Base-by-base conservation (phyloP, 805 yeast species). In the Hagleromyces aurorensis region DNA sequence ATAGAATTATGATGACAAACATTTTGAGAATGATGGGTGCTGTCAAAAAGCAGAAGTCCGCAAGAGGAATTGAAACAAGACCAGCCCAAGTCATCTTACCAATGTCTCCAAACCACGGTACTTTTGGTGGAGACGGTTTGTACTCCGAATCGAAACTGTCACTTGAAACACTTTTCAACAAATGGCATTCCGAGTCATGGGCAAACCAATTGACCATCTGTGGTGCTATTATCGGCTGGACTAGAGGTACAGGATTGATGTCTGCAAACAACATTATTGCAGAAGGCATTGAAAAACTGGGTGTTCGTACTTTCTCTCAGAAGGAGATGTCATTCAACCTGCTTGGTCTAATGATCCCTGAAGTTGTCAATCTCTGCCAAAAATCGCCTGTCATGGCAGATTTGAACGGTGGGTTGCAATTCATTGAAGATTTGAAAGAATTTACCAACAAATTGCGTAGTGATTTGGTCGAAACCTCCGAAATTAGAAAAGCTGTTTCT, bases 231-330 rank as follows among this genome's bases (percentile, higher is more conserved):
- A 91, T 91, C 61, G 99, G 99, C 59, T 91, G 99, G 99, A 91
- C 99, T 42, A 84, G 99, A 72, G 99, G 99, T 63, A 91, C 99
- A 37, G 99, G 99, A 55, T 77, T 91, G 56, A 91, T 91, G 99
- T 72, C 86, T 53, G 96, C 79, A 48, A 91, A 91, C 72, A 91
- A 91, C 68, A 80, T 85, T 57, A 84, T 91, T 59, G 96, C 99
- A 38, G 96, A 87, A 65, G 96, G 96, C 46, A 83, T 91, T 54
- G 99, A 91, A 67, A 75, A 75, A 57, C 67, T 81, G 38, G 97
- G 98, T 52, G 96, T 91, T 27, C 82, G 97, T 66, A 91, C 99
- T 24, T 91, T 89, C 75, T 83, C 96, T 32, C 98, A 91, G 67
- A 82, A 83, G 64, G 99, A 91, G 68, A 91, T 91, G 99, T 96